Conservation (phyloP, 2,329 filamentous ascomycete genomes). For the Phialophora expanda region DNA sequence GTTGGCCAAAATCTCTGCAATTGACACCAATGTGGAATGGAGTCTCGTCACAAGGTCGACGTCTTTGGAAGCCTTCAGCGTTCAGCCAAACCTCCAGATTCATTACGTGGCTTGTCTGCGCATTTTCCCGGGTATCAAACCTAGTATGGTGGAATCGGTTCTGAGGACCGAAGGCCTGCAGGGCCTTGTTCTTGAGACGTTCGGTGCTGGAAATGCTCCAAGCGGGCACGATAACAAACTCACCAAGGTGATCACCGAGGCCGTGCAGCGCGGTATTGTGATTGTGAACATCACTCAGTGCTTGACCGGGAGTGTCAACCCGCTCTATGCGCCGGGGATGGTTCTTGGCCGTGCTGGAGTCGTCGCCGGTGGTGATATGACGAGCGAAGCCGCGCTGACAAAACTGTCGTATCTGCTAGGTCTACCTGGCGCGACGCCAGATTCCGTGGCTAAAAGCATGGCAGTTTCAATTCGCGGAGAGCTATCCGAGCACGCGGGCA, state of each 20-base stretch:
- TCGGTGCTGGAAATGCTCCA: constrained; percentile 90
- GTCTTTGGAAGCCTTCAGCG: constrained; percentile 72
- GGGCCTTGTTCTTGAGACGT: constrained; percentile 86
- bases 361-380: constrained; percentile 71
- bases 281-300: constrained; percentile 94
- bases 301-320: constrained; percentile 72
- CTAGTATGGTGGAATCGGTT: constrained; percentile 90
- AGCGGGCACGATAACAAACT: constrained; percentile 79
- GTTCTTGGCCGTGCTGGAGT: constrained; percentile 82
- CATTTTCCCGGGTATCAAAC: constrained; percentile 89
- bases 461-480: constrained; percentile 79
- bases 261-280: constrained; percentile 78
- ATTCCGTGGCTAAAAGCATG: constrained; percentile 73
- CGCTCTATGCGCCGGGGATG: constrained; percentile 77
- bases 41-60: constrained; percentile 75
- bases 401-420: constrained; percentile 88
- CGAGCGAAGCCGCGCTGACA: constrained; percentile 85
- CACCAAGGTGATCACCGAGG: constrained; percentile 75
- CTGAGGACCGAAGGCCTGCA: constrained; percentile 75
- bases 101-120: constrained; percentile 88
- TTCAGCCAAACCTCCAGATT: constrained; percentile 78
- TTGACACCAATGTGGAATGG: constrained; percentile 83
- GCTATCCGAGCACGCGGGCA: constrained; percentile 75
- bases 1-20: constrained; percentile 78
- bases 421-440: constrained; percentile 64